Percentiles rank a stretch among this genome's conserved stretches.
These are phyloP conservation scores for Hypericum androsaemum DNA, from an alignment of 345 rosid species.

Conservation along the genomic window DNA sequence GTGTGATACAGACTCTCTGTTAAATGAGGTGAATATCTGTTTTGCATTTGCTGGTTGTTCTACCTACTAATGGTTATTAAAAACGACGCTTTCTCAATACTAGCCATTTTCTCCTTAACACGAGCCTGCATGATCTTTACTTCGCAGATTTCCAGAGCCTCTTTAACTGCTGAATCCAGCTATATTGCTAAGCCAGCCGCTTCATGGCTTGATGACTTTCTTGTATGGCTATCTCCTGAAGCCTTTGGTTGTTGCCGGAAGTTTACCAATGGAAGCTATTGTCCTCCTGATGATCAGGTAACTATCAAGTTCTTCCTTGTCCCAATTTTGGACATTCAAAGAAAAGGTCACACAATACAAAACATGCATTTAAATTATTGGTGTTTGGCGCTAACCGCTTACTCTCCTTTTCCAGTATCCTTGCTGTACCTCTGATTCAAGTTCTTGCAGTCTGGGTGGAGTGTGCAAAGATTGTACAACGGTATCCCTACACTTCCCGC, in stretches of 20 bases:
- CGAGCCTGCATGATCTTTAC: slow-evolving; percentile 13
- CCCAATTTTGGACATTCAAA: slow-evolving; percentile 1
- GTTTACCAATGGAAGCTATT: slow-evolving; percentile 80
- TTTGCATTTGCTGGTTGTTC: not conserved
- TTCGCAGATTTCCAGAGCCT: slow-evolving; percentile 69
- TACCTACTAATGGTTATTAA: not conserved
- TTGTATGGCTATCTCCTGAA: slow-evolving; percentile 97
- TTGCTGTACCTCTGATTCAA: slow-evolving; percentile 56
- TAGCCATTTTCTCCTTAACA: not conserved
- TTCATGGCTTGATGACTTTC: slow-evolving; percentile 98
- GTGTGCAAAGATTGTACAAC: slow-evolving; percentile 94
- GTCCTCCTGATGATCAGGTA: slow-evolving; percentile 98
- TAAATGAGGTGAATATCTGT: slow-evolving; percentile 57
- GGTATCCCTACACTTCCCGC: slow-evolving; percentile 30
- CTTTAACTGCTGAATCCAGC: slow-evolving; percentile 70
- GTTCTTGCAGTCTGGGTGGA: slow-evolving; percentile 55
- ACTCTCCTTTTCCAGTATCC: slow-evolving; percentile 58
- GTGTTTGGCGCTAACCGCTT: not conserved
- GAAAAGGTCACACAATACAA: not conserved
- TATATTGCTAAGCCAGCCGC: slow-evolving; percentile 98
- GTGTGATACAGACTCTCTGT: slow-evolving; percentile 74
- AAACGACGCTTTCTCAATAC: not conserved
- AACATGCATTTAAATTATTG: slow-evolving; percentile 1
- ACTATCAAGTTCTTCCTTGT: slow-evolving; percentile 10
- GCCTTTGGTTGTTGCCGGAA: slow-evolving; percentile 98